Percentiles rank a stretch among this genome's conserved stretches.
Evolutionary conservation across 805 yeast species (phyloP).

Genomic region (Helenozyma rhizophorensis): DNA sequence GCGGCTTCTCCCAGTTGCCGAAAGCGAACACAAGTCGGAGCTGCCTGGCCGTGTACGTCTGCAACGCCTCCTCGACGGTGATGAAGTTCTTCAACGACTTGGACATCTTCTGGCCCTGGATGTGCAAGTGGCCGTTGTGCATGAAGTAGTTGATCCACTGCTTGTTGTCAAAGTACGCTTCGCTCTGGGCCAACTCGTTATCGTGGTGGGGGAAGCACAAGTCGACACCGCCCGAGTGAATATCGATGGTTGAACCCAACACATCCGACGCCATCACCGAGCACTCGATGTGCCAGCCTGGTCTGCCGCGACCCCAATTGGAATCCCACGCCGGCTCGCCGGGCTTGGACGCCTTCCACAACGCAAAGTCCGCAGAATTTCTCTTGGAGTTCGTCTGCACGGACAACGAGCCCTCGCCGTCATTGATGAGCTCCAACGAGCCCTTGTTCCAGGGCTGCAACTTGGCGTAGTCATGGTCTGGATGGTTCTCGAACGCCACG

Average conservation of each 20-base stretch:
- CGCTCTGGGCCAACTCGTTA: slow-evolving; percentile 95
- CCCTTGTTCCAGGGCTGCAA: slow-evolving; percentile 98
- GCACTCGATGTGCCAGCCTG: slow-evolving; percentile 99
- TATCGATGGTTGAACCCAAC: slow-evolving; percentile 79
- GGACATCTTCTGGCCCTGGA: slow-evolving; percentile 98
- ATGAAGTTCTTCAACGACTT: slow-evolving; percentile 93
- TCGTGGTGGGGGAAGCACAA: slow-evolving; percentile 99
- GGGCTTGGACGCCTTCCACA: slow-evolving; percentile 94
- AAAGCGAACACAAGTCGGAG: slow-evolving; percentile 86
- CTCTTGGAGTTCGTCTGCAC: slow-evolving; percentile 53
- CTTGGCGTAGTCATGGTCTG: slow-evolving; percentile 84
- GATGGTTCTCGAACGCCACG: slow-evolving; percentile 64
- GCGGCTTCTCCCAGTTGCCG: slow-evolving; percentile 86
- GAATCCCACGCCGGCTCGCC: slow-evolving; percentile 97
- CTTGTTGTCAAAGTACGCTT: slow-evolving; percentile 80
- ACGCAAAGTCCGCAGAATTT: slow-evolving; percentile 83
- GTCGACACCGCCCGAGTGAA: slow-evolving; percentile 96
- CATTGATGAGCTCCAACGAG: slow-evolving; percentile 75
- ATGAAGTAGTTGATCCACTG: slow-evolving; percentile 98
- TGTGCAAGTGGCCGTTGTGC: slow-evolving; percentile 96
- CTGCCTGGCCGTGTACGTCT: slow-evolving; percentile 69
- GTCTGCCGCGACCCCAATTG: slow-evolving; percentile 96
- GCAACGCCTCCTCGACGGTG: slow-evolving; percentile 86
- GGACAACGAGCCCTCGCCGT: slow-evolving; percentile 89
- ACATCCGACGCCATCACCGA: slow-evolving; percentile 96